Conservation (phyloP, 768 basidiomycete species). For the Vararia minispora region DNA sequence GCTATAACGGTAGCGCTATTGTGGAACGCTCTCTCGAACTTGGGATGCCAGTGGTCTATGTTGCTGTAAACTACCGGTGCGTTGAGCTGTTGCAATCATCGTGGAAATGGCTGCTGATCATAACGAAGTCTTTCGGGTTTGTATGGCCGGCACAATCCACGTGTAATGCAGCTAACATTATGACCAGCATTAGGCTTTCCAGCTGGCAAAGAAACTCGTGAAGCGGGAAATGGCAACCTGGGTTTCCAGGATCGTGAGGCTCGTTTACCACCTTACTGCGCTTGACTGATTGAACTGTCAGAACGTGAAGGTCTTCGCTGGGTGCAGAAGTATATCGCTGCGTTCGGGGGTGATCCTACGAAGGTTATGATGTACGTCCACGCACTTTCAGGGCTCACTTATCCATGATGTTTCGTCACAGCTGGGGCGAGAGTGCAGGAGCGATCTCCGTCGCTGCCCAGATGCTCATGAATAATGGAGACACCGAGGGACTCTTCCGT, state of each 20-base stretch:
- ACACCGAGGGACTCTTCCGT: slow-evolving; percentile 26
- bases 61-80: slow-evolving; percentile 18
- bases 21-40: slow-evolving; percentile 16
- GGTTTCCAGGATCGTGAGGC: slow-evolving; percentile 55
- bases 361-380: slow-evolving; percentile 44
- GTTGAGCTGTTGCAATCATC: no score
- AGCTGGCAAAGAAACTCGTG: slow-evolving; percentile 37
- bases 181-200: slow-evolving; percentile 36
- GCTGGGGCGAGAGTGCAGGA: slow-evolving; percentile 43
- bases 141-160: not conserved
- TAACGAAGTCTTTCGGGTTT: not conserved
- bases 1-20: slow-evolving; percentile 9
- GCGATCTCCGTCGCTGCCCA: slow-evolving; percentile 35
- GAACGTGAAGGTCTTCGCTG: slow-evolving; percentile 49
- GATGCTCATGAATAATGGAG: slow-evolving; percentile 28
- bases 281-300: no score
- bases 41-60: slow-evolving; percentile 15
- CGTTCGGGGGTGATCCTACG: slow-evolving; percentile 53
- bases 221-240: slow-evolving; percentile 44
- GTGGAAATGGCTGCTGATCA: no score
- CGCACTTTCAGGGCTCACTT: not conserved
- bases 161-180: not conserved
- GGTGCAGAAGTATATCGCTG: slow-evolving; percentile 53
- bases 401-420: slow-evolving; percentile 8
- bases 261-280: no score